phyloP scores from a whole-genome alignment of 1,284 basidiomycete genomes.

The Tranzscheliella williamsii region DNA sequence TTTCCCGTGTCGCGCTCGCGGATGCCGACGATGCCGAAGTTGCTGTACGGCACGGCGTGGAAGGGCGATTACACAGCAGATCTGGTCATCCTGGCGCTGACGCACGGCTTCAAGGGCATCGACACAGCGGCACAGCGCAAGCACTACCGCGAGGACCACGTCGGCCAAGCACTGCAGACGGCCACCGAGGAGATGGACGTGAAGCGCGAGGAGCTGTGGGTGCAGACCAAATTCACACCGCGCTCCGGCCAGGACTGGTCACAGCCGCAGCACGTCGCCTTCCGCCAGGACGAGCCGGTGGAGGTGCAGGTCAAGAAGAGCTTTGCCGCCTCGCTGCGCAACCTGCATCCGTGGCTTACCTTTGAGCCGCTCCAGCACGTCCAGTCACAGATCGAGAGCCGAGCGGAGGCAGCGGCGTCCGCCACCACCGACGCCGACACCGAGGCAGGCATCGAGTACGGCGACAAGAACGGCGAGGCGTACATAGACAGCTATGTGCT shows the following conservation, averaged over 20 bases:
- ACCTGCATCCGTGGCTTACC: conserved; percentile 40
- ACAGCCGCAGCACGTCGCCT: conserved; percentile 35
- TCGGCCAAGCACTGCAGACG: conserved; percentile 42
- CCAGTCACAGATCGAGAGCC: conserved; percentile 3
- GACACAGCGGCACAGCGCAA: conserved; percentile 57
- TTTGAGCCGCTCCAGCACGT: conserved; percentile 20
- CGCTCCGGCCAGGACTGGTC: conserved; percentile 48
- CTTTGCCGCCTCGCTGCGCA: conserved; percentile 28
- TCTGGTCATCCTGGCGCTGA: conserved; percentile 47
- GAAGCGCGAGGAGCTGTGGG: conserved; percentile 41
- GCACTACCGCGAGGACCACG: conserved; percentile 57
- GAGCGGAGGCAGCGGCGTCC: neutral
- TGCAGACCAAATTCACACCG: conserved; percentile 58
- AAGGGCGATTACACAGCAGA: conserved; percentile 45
- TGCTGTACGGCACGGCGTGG: conserved; percentile 60
- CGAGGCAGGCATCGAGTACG: conserved; percentile 18
- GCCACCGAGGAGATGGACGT: conserved; percentile 34
- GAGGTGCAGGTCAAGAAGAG: conserved; percentile 42
- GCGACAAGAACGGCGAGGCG: conserved; percentile 21
- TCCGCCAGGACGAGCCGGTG: conserved; percentile 26
- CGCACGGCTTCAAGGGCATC: conserved; percentile 52
- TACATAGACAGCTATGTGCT: conserved; percentile 55
- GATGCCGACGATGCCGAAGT: conserved; percentile 26
- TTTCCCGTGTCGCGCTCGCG: conserved; percentile 4
- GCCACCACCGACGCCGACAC: conserved; percentile 2